Percentiles rank a stretch among this genome's conserved stretches.
These are phyloP conservation scores for Zoysia pacifica DNA, from an alignment of 176 grass and related monocot genomes.

Conservation along the genomic window DNA sequence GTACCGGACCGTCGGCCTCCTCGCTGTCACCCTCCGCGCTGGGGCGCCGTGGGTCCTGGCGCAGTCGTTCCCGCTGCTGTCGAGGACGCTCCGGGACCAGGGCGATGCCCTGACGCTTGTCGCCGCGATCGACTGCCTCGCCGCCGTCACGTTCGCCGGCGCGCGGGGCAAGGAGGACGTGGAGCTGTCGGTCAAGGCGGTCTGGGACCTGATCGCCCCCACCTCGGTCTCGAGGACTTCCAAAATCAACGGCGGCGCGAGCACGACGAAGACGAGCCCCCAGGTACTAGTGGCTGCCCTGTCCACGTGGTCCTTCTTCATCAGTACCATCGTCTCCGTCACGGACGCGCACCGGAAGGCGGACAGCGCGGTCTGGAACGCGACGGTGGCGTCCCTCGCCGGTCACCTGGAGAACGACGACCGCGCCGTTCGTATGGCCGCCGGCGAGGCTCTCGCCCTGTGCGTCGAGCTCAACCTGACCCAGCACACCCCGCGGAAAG, in stretches of 20 bases:
- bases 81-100: neutral
- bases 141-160: slow-evolving; percentile 31
- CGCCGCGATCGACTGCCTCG: slow-evolving; percentile 35
- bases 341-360: slow-evolving; percentile 14
- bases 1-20: slow-evolving; percentile 36
- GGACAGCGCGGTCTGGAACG: neutral
- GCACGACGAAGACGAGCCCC: neutral
- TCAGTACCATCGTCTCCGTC: slow-evolving; percentile 24
- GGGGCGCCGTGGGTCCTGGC: neutral
- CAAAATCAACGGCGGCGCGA: too few species aligned
- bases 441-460: slow-evolving; percentile 30
- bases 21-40: slow-evolving; percentile 30
- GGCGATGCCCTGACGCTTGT: neutral
- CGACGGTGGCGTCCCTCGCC: neutral
- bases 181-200: neutral
- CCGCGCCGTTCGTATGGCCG: slow-evolving; percentile 15
- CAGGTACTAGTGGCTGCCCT: neutral
- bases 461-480: slow-evolving; percentile 37
- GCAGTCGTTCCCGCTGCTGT: neutral
- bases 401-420: neutral
- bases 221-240: neutral
- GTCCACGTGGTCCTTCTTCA: slow-evolving; percentile 21
- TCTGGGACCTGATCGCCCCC: neutral
- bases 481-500: neutral
- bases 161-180: neutral